Conservation (phyloP, 129 eudicot genomes). For the Kitagawia praeruptora region DNA sequence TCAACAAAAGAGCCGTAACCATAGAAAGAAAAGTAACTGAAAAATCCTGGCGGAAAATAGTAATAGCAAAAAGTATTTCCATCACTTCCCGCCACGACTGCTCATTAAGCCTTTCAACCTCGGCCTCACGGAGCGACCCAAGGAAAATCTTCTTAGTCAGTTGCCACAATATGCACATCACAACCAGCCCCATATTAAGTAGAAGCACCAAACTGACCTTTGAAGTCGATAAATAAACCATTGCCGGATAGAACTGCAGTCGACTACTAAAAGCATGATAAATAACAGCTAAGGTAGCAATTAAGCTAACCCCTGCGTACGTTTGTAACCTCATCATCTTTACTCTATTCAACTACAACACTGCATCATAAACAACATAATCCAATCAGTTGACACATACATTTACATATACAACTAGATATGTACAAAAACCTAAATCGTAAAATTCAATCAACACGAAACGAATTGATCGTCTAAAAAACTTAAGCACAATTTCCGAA, state of each 20-base stretch:
- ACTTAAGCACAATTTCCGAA: not conserved
- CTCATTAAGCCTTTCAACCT: conserved; percentile 94
- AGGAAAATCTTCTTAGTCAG: conserved; percentile 71
- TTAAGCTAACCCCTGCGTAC: conserved; percentile 67
- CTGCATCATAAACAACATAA: not conserved
- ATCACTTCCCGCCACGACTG: conserved; percentile 99
- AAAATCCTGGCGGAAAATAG: conserved; percentile 92
- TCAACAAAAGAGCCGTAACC: conserved; percentile 83
- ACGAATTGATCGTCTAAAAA: not conserved
- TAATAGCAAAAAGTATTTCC: conserved; percentile 96
- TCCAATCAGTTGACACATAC: not conserved
- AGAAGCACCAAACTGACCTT: conserved; percentile 90
- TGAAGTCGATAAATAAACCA: conserved; percentile 84
- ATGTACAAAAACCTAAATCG: not conserved
- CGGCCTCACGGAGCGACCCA: conserved; percentile 92
- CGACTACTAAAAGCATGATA: conserved; percentile 92
- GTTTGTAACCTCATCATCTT: conserved; percentile 83
- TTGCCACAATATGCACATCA: conserved; percentile 96
- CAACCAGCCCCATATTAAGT: conserved; percentile 92
- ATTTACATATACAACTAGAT: not conserved
- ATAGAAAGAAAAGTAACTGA: conserved; percentile 83
- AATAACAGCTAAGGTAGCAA: conserved; percentile 69
- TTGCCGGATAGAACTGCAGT: conserved; percentile 92
- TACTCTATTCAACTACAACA: conserved; percentile 29
- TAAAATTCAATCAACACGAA: not conserved